Evolutionary conservation across 2,329 filamentous ascomycete species (phyloP).

Genomic region (Colletotrichum costaricense): DNA sequence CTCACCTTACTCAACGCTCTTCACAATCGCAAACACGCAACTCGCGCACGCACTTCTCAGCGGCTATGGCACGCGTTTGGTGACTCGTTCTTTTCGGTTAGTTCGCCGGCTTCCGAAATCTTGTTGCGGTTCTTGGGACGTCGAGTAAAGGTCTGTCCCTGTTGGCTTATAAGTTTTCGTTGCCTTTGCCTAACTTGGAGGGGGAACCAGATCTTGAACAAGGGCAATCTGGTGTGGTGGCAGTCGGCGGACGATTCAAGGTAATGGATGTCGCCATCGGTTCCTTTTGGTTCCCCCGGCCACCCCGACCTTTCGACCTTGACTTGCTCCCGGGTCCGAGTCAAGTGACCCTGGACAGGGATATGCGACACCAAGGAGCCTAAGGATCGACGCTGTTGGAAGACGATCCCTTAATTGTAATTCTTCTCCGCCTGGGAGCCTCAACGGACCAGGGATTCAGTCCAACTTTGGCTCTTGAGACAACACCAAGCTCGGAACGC

Average conservation of each 20-base stretch:
- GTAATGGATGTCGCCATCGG: neutral
- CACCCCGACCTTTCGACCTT: neutral
- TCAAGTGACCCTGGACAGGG: constrained; percentile 26
- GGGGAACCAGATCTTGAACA: neutral
- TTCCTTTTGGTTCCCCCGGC: neutral
- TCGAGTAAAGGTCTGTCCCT: constrained; percentile 1
- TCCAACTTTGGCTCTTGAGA: constrained; percentile 25
- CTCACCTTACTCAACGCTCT: neutral
- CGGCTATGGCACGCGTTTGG: neutral
- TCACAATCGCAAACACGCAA: neutral
- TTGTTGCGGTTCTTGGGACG: constrained; percentile 6
- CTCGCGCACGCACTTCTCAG: neutral
- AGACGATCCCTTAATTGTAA: neutral
- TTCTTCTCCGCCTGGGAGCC: neutral
- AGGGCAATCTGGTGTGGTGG: neutral
- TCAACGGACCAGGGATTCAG: constrained; percentile 10
- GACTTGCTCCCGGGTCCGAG: neutral
- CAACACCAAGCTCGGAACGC: constrained; percentile 27
- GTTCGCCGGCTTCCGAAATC: constrained; percentile 22
- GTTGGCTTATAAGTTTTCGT: constrained; percentile 2
- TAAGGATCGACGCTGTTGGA: constrained; percentile 25
- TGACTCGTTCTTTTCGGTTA: constrained; percentile 7
- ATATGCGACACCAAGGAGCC: constrained; percentile 26
- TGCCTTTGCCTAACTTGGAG: constrained; percentile 2
- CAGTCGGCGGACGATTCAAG: neutral